Evolutionary conservation across 108 stramenopile species (phyloP), one percentile per base, ranked within the genome.

Genomic region (Thalassiosira profunda): DNA sequence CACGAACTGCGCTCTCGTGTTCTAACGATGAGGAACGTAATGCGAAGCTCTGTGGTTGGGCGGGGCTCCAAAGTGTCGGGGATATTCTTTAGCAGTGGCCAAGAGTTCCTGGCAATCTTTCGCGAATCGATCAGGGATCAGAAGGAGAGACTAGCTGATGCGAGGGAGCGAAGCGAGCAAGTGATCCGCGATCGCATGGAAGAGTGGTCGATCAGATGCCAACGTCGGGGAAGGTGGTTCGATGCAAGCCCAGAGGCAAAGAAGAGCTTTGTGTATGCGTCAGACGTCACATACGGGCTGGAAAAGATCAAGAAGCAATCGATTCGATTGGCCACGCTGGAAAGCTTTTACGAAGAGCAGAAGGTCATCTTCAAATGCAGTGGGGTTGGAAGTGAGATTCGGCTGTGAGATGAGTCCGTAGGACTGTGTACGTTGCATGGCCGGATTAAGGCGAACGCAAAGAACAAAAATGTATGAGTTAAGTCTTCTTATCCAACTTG

Each of bases 31-130:
- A 55, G 74, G 42, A 76, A 81, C 42, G 70, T 74, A 8, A 60
- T 75, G 63, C 52, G 73, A 59, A 70, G 67, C 29, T 71, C 68
- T 28, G 56, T 81, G 26, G 72, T 81, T 72, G 80, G 75, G 2
- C 45, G 70, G 33, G 80, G 80, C 10, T 74, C 72, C n/a, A 76
- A 65, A 35, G 67, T 72, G 15, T 65, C 70, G n/a, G 80, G 67
- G 12, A 31, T 80, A 4, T 81, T 81, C 28, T 79, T 79, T 41
- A 67, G 70, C 7, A 47, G 48, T 43, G 69, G 63, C 5, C 34
- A 70, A 55, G 80, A 81, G 52, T 81, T 81, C 46, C 49, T 81
- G 4, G 80, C 80, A 30, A 81, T 81, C 14, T 81, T 81, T 59
- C 43, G 47, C 15, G 80, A 81, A 41, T 67, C 74, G 31, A 31